These are phyloP conservation scores for Choanephora cucurbitarum DNA, from an alignment of 371 early-diverging fungal genomes.

Conservation along the genomic window DNA sequence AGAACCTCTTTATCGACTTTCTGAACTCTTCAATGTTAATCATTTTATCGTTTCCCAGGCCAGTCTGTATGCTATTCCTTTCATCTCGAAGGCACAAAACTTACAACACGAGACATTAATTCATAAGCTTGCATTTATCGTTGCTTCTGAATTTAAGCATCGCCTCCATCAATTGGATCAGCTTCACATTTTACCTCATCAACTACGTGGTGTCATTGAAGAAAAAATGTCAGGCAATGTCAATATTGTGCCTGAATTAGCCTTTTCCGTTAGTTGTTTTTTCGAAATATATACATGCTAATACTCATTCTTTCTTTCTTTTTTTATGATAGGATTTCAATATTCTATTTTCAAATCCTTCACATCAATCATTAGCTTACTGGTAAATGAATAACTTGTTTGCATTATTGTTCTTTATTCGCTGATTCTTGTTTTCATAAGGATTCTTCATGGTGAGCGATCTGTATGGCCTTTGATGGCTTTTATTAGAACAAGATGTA, in stretches of 20 bases:
- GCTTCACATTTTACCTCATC: conserved; percentile 57
- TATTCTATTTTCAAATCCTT: conserved; percentile 78
- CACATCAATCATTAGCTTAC: conserved; percentile 65
- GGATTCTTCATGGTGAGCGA: conserved; percentile 79
- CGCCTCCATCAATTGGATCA: conserved; percentile 64
- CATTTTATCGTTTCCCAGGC: conserved; percentile 80
- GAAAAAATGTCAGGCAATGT: conserved; percentile 71
- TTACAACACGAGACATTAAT: conserved; percentile 48
- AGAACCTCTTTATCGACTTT: conserved; percentile 61
- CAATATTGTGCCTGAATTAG: conserved; percentile 60
- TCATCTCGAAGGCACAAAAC: conserved; percentile 57
- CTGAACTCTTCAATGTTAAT: conserved; percentile 77
- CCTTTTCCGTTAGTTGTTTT: conserved; percentile 40
- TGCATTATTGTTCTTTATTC: background rate
- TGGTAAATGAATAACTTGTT: conserved; percentile 43
- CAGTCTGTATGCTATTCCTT: conserved; percentile 65
- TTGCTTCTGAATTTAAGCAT: conserved; percentile 63
- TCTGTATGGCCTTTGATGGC: conserved; percentile 84
- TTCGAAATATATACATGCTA: background rate
- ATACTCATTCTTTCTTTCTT: too few species aligned
- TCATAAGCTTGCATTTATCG: conserved; percentile 46
- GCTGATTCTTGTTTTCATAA: conserved; percentile 3
- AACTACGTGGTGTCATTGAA: conserved; percentile 59
- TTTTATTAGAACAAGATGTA: conserved; percentile 71
- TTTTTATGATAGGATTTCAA: conserved; percentile 57